Base-by-base conservation (phyloP, 495 filamentous ascomycete species). In the Opeltia flavorubescens region DNA sequence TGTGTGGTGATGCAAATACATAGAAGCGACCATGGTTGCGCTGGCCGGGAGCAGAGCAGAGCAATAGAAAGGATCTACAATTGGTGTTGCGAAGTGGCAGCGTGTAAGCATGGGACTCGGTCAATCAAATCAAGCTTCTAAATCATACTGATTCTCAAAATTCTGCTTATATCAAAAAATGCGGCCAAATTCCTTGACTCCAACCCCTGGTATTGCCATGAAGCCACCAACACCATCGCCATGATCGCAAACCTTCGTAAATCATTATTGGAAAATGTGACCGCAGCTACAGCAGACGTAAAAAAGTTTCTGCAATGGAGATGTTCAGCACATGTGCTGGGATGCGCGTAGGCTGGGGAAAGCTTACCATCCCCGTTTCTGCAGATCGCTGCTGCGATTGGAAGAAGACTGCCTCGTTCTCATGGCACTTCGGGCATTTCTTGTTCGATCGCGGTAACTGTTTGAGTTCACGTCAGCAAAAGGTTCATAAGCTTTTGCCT, bases 371-470 rank as follows among this genome's bases (percentile, higher is more conserved):
- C 64, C 93, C 93, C 7, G 93, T 98, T 62, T 95, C 88, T 12
- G 87, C 83, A 43, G 81, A 93, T 58, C 93, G 81, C 68, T 95
- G 89, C 61, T 96, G 91, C 33, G 87, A 94, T 68, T 98, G 91
- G 71, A 96, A 98, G 65, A 93, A 98, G 36, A 98, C 93, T 1
- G 86, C 84, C 63, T 95, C 85, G 43, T 73, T 76, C 59, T 93
- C 82, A 35, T 76, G 70, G 70, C 91, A 98, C 47, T 72, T 72
- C 12, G 89, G 85, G 64, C 91, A 98, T 43, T 70, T 67, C 62
- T 82, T 83, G 55, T 83, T 81, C 48, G 84, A 79, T 47, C 89
- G 77, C 26, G 89, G 89, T 59, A 96, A 80, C 86, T 94, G 76
- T 48, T 67, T 27, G 52, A 50, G 34, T 24, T 49, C 47, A 64